These are phyloP conservation scores for Umbellularia californica DNA, from an alignment of 164 flowering plant genomes.

Conservation along the genomic window DNA sequence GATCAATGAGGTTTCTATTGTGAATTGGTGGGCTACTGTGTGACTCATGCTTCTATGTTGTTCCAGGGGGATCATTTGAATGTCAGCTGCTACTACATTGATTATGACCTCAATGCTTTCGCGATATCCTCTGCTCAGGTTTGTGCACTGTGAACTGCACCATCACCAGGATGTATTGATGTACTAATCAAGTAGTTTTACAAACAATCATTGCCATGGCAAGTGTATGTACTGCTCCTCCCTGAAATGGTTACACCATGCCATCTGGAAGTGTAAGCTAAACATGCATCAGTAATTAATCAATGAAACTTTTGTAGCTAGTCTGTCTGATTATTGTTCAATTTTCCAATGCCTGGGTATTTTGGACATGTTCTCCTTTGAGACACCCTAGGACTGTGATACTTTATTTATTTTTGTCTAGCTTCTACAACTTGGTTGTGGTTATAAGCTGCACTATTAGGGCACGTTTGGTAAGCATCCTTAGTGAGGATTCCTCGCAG, in stretches of 20 bases:
- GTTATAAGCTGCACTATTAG: not conserved
- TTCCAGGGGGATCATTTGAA: slow-evolving; percentile 69
- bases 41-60: not conserved
- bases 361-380: not conserved
- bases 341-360: not conserved
- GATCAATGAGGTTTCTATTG: too few species aligned
- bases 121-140: slow-evolving; percentile 91
- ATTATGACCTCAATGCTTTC: slow-evolving; percentile 60
- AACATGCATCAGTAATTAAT: not conserved
- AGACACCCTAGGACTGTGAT: not conserved
- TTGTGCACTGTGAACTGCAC: not conserved
- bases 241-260: not conserved
- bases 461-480: too few species aligned
- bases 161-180: not conserved
- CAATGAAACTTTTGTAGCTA: too few species aligned
- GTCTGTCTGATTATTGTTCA: too few species aligned
- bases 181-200: not conserved
- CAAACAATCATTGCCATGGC: too few species aligned
- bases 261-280: not conserved
- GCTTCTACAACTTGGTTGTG: not conserved
- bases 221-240: too few species aligned
- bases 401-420: too few species aligned
- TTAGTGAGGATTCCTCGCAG: too few species aligned
- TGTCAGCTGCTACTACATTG: slow-evolving; percentile 88
- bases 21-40: not conserved